phyloP scores from a whole-genome alignment of 108 stramenopile species.

The Cyclotella cryptica region DNA sequence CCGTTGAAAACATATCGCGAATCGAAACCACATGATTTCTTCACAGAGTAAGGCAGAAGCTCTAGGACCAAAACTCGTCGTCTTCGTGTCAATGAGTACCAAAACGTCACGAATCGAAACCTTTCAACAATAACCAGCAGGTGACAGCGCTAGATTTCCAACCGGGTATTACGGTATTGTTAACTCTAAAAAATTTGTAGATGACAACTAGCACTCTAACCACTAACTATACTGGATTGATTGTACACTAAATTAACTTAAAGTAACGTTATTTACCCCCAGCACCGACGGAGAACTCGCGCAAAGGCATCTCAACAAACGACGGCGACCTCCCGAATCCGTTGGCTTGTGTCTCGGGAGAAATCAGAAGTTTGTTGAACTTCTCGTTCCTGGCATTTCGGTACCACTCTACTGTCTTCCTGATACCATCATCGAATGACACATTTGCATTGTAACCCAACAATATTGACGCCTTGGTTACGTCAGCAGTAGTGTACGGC shows the following conservation, averaged over 20 bases:
- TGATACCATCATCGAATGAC: constrained; percentile 95
- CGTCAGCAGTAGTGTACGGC: constrained; percentile 97
- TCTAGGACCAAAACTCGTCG: too few species aligned
- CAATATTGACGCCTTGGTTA: constrained; percentile 86
- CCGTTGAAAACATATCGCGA: not conserved
- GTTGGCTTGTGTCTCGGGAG: constrained; percentile 81
- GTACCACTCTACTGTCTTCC: constrained; percentile 94
- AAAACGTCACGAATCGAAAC: too few species aligned
- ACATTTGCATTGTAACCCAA: constrained; percentile 93
- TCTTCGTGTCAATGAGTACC: too few species aligned
- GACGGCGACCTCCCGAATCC: constrained; percentile 77
- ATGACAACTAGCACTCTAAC: too few species aligned
- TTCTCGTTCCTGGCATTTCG: constrained; percentile 50
- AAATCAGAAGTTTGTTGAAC: constrained; percentile 52
- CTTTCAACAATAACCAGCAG: too few species aligned
- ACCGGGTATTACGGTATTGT: too few species aligned
- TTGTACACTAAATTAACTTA: too few species aligned
- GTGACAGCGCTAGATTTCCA: too few species aligned
- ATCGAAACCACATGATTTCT: not conserved
- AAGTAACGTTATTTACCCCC: too few species aligned
- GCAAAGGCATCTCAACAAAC: constrained; percentile 38
- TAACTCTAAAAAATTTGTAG: too few species aligned
- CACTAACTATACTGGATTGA: too few species aligned
- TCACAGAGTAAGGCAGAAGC: too few species aligned
- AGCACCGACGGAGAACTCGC: not conserved